Base-by-base conservation (phyloP, 2,329 filamentous ascomycete species). In the Lasiodiplodia hormozganensis region DNA sequence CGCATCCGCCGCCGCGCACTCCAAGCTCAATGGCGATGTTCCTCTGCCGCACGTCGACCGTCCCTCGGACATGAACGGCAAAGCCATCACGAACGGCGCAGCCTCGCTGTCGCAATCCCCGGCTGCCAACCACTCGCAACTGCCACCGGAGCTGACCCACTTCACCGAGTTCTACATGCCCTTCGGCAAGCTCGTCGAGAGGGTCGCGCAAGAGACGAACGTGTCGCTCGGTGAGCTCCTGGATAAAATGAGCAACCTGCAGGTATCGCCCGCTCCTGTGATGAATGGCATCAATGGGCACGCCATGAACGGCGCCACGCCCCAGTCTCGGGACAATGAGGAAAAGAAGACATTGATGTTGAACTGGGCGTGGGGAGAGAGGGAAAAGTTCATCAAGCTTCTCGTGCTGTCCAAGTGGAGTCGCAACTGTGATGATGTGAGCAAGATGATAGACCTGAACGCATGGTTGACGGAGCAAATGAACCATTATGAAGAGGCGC, bases 351-450 rank as follows among this genome's bases (percentile, higher is more conserved):
- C 88, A 34, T 81, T 85, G 43, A 79, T 97, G 65, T 80, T 97
- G 69, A 88, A 92, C 53, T 97, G 96, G 81, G 89, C 92, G 10
- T 90, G 95, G 77, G 87, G 89, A 25, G 88, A 91, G 75, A 90
- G 97, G 75, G 89, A 90, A 36, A 93, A 93, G 82, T 98, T 96
- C 85, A 93, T 97, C 78, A 98, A 99, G 82, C 88, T 94, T 8
- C 85, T 97, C 23, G 93, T 99, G 25, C 90, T 99, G 57, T 89
- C 92, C 1, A 91, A 96, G 80, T 99, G 96, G 96, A 92, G 92
- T 76, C 87, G 92, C 75, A 90, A 92, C 77, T 89, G 91, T 40
- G 86, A 89, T 49, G 89, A 92, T 73, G 92, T 98, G 73, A 92
- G 91, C 82, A 93, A 91, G 79, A 85, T 98, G 70, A 96, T 98